These are phyloP conservation scores for Exophiala oligosperma DNA, from an alignment of 2,329 filamentous ascomycete genomes.

Conservation along the genomic window DNA sequence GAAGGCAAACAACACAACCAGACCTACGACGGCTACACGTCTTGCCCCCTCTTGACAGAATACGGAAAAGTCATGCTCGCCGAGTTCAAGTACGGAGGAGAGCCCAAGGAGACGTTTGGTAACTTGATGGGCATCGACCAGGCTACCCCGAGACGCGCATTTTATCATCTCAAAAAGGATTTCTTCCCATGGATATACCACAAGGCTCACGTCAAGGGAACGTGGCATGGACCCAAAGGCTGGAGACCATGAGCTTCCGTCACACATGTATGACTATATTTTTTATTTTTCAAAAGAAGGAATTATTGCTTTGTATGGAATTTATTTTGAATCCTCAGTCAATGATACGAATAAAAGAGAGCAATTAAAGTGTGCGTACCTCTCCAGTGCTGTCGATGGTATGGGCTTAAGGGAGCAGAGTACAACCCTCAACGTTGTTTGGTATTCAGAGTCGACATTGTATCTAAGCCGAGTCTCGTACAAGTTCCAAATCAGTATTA, in stretches of 20 bases:
- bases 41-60: conserved; percentile 55
- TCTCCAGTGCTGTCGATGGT: too few species aligned
- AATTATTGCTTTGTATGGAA: too few species aligned
- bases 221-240: conserved; percentile 62
- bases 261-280: too few species aligned
- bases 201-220: conserved; percentile 61
- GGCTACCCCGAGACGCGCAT: conserved; percentile 54
- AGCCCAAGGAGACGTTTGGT: conserved; percentile 63
- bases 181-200: conserved; percentile 69
- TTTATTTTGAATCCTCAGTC: too few species aligned
- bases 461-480: too few species aligned
- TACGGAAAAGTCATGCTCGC: conserved; percentile 65
- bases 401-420: too few species aligned
- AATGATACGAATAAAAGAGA: too few species aligned
- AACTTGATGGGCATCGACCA: conserved; percentile 59
- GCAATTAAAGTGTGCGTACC: too few species aligned
- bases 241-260: conserved; percentile 32
- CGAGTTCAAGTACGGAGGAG: conserved; percentile 65
- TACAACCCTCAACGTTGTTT: too few species aligned
- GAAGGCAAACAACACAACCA: conserved; percentile 49
- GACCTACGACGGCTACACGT: conserved; percentile 57
- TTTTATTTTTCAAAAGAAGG: too few species aligned
- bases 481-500: too few species aligned
- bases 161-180: conserved; percentile 65
- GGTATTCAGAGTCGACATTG: too few species aligned